A percentile compares a stretch with the other conserved stretches of the same genome.
phyloP scores from a whole-genome alignment of 2,329 filamentous ascomycete genomes.

The Colletotrichum endophyticum region DNA sequence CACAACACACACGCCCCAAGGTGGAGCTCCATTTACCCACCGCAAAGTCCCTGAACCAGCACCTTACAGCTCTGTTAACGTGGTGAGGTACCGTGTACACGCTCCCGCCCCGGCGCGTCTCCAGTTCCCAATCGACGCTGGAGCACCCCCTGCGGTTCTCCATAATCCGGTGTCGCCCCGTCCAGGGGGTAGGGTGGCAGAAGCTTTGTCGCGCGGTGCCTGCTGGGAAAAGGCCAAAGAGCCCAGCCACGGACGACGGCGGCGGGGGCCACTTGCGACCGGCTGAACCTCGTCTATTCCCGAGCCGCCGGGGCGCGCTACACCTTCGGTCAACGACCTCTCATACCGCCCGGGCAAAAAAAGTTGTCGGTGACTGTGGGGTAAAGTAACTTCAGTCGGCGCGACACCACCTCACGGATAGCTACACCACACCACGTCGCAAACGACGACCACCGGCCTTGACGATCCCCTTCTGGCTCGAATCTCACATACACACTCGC shows the following conservation, averaged over 20 bases:
- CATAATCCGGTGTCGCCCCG: conserved; percentile 15
- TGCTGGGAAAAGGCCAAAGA: not conserved
- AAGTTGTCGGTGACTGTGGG: conserved; percentile 13
- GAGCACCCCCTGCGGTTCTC: conserved; percentile 15
- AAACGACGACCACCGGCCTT: not conserved
- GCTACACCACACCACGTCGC: conserved; percentile 7
- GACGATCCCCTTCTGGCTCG: not conserved
- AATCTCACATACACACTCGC: not conserved
- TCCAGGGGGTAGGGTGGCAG: not conserved
- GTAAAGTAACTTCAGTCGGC: not conserved
- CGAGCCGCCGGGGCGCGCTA: conserved; percentile 16
- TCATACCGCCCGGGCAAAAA: conserved; percentile 1
- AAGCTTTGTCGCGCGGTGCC: not conserved
- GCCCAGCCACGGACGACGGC: not conserved
- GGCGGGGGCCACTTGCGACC: not conserved
- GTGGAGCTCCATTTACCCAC: not conserved
- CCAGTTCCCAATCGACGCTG: not conserved
- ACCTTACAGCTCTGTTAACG: not conserved
- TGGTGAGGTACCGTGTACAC: not conserved
- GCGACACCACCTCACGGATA: not conserved
- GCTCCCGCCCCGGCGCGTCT: not conserved
- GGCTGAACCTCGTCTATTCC: conserved; percentile 21
- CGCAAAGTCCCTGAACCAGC: conserved; percentile 12
- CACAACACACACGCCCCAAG: not conserved
- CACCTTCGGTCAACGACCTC: conserved; percentile 4